Evolutionary conservation across 2,329 filamentous ascomycete genomes (phyloP).

Genomic region (Epichloe sibirici): DNA sequence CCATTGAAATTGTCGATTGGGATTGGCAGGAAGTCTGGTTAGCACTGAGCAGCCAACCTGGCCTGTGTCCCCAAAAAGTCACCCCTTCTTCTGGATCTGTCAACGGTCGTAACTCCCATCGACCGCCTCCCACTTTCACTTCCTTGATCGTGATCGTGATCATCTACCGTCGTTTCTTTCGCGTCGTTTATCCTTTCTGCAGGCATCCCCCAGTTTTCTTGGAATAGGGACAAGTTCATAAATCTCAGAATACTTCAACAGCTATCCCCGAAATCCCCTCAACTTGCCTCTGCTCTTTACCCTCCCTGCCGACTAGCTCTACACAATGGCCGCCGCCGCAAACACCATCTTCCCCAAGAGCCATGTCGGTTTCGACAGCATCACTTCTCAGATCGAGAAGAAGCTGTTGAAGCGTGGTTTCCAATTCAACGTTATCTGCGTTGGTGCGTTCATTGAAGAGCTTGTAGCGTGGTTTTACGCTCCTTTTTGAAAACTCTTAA

Average conservation of each 20-base stretch:
- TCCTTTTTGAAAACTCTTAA: not conserved
- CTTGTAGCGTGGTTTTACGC: slow-evolving; percentile 2
- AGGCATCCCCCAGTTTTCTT: slow-evolving; percentile 20
- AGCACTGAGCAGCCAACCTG: slow-evolving; percentile 1
- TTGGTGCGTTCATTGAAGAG: slow-evolving; percentile 55
- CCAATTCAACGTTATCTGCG: slow-evolving; percentile 99
- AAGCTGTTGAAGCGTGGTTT: slow-evolving; percentile 99
- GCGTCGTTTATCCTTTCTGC: slow-evolving; percentile 13
- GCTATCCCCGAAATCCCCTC: slow-evolving; percentile 6
- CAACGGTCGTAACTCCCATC: slow-evolving; percentile 5
- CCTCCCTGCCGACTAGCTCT: slow-evolving; percentile 29
- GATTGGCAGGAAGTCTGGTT: slow-evolving; percentile 22
- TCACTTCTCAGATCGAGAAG: slow-evolving; percentile 98
- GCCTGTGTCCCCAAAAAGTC: slow-evolving; percentile 25
- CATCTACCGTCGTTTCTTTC: slow-evolving; percentile 7
- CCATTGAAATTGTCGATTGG: slow-evolving; percentile 38
- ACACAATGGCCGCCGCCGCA: slow-evolving; percentile 51
- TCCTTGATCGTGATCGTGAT: slow-evolving; percentile 4
- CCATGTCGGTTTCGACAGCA: slow-evolving; percentile 99
- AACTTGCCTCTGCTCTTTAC: not conserved
- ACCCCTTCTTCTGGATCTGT: slow-evolving; percentile 17
- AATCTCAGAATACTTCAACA: slow-evolving; percentile 15
- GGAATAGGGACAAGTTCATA: slow-evolving; percentile 15
- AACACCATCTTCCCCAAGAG: slow-evolving; percentile 76
- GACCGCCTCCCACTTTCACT: slow-evolving; percentile 1